Base-by-base conservation (phyloP, 495 filamentous ascomycete genomes). In the Talaromyces proteolyticus region DNA sequence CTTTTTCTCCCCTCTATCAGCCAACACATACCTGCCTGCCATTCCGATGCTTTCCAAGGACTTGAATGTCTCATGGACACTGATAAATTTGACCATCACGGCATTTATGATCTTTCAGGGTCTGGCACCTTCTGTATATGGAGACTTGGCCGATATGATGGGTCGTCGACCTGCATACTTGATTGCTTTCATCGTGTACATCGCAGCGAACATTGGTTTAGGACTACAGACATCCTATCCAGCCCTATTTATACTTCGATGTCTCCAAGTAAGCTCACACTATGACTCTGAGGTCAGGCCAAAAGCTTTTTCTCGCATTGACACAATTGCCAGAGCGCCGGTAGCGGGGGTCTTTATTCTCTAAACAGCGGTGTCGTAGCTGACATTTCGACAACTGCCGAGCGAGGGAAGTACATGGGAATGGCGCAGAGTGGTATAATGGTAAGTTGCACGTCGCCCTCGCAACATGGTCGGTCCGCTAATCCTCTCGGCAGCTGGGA, bases 101-200 rank as follows among this genome's bases (percentile, higher is more conserved):
- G 76, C 78, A 7, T 86, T 82, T 53, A 77, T 82, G 77, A 75
- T 86, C 47, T 70, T 85, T n/a, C 75, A 86, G 55, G 81, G 73
- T 26, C 57, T 87, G 0, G 67, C 78, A 0, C 83, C 83, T 0
- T 78, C 73, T 3, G 54, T 86, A 12, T 68, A 80, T 49, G 82
- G 82, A 1, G 77, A 81, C 49, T 69, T 86, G 10, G 76, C 77
- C 14, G 82, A 87, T 55, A 68, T 64, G 25, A 67, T 70, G 1
- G 84, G 84, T 19, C 68, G 83, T 29, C 60, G 84, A 21, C 80
- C 77, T 0, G 78, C 78, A 1, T 86, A 81, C 48, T 72, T 85
- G 18, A 54, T 82, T 5, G 66, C 68, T n/a, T 80, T 85, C 48
- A 51, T 61, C 44, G 72, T 86, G 16, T 87, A 85, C 52, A 53